A percentile compares a stretch with the other conserved stretches of the same genome.
These are phyloP conservation scores for Trichoderma guizhouense DNA, from an alignment of 2,329 filamentous ascomycete species.

Conservation along the genomic window DNA sequence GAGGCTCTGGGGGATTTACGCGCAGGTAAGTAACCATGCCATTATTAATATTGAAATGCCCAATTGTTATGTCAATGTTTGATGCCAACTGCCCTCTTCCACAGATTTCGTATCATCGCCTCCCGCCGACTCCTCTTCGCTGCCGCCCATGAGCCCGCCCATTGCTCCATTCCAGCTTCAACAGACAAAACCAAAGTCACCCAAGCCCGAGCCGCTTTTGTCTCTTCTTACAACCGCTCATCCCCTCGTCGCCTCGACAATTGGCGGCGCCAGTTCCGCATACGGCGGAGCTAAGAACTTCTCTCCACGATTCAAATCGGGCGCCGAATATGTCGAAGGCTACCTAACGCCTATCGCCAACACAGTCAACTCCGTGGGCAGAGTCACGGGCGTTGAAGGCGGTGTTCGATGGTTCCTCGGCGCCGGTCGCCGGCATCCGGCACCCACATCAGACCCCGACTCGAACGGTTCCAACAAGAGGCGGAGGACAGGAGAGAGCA, in stretches of 20 bases:
- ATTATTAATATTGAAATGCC: background rate
- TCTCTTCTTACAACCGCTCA: conserved; percentile 85
- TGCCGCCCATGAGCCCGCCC: conserved; percentile 39
- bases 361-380: conserved; percentile 78
- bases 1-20: conserved; percentile 72
- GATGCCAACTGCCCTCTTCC: background rate
- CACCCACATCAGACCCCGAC: conserved; percentile 45
- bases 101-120: conserved; percentile 67
- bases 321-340: conserved; percentile 86
- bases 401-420: conserved; percentile 81
- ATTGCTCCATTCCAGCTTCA: conserved; percentile 30
- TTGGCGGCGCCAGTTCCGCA: conserved; percentile 78
- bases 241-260: conserved; percentile 78
- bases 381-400: conserved; percentile 82
- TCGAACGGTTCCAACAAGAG: conserved; percentile 50
- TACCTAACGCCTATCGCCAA: conserved; percentile 83
- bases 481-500: conserved; percentile 49
- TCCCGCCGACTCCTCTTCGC: conserved; percentile 43
- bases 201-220: conserved; percentile 73
- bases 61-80: background rate
- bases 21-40: conserved; percentile 53
- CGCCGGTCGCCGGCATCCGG: conserved; percentile 49
- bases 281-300: conserved; percentile 89
- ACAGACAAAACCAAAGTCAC: conserved; percentile 34
- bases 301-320: conserved; percentile 82